Evolutionary conservation across 2,329 filamentous ascomycete genomes (phyloP).

Genomic region (Botryosphaeria dothidea): DNA sequence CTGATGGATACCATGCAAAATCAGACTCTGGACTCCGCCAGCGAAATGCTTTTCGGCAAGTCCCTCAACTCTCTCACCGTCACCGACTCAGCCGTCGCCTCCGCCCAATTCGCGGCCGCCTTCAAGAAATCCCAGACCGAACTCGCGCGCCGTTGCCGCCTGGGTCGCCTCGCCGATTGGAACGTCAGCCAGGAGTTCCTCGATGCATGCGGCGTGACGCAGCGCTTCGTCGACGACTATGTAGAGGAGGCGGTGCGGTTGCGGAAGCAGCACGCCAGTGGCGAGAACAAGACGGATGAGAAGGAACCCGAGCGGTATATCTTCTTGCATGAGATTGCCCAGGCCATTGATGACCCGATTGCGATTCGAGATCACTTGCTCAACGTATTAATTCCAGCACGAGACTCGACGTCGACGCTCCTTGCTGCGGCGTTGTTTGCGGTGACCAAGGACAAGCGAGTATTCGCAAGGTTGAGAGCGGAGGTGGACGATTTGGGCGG

Average conservation of each 20-base stretch:
- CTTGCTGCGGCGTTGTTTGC: constrained; percentile 21
- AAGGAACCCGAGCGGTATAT: constrained; percentile 33
- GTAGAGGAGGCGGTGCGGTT: constrained; percentile 48
- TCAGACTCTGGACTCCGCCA: constrained; percentile 46
- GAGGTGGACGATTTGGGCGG: constrained; percentile 4
- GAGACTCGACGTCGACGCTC: constrained; percentile 41
- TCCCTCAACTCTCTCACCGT: constrained; percentile 38
- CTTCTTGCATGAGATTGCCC: constrained; percentile 49
- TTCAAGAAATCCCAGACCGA: constrained; percentile 45
- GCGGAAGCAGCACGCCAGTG: constrained; percentile 22
- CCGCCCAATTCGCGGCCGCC: constrained; percentile 38
- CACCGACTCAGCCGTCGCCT: constrained; percentile 35
- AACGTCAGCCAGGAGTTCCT: constrained; percentile 21
- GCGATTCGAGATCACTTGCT: constrained; percentile 47
- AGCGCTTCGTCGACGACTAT: constrained; percentile 47
- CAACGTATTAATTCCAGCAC: constrained; percentile 45
- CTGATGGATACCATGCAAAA: not conserved
- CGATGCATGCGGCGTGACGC: constrained; percentile 44
- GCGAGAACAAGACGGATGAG: constrained; percentile 14
- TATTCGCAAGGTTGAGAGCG: constrained; percentile 46
- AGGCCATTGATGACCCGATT: constrained; percentile 46
- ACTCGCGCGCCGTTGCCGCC: constrained; percentile 36
- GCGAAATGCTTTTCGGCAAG: constrained; percentile 51
- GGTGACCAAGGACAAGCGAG: constrained; percentile 34
- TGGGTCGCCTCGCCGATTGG: constrained; percentile 36